A percentile compares a stretch with the other conserved stretches of the same genome.
These are phyloP conservation scores for Balamuthia mandrillaris DNA, from an alignment of 208 protist genomes.

Conservation along the genomic window DNA sequence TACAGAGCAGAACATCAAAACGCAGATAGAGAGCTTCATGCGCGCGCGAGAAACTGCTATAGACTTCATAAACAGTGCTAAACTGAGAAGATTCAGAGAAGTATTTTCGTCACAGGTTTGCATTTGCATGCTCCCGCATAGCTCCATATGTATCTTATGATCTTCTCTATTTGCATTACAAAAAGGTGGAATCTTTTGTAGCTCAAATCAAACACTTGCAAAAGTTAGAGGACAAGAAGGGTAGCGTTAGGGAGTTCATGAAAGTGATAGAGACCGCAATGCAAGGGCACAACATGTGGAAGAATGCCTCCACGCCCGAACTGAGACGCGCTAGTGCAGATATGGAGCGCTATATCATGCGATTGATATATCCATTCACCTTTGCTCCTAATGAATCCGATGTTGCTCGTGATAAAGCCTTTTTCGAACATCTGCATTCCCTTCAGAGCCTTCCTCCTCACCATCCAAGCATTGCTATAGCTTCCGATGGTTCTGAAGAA, in stretches of 20 bases:
- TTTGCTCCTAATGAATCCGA: neutral
- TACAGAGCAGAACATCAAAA: neutral
- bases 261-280: no score
- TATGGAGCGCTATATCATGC: conserved; percentile 14
- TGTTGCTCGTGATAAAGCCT: neutral
- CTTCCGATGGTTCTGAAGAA: no score
- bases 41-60: no score
- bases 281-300: neutral
- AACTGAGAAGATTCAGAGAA: no score
- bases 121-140: neutral
- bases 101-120: no score
- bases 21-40: conserved; percentile 11
- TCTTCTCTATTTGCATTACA: neutral
- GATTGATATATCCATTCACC: neutral
- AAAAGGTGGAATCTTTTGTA: neutral
- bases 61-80: no score
- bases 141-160: neutral
- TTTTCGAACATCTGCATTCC: neutral
- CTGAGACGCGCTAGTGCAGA: neutral
- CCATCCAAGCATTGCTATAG: neutral
- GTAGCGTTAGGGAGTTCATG: neutral
- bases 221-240: neutral
- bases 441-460: neutral
- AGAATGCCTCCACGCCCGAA: neutral
- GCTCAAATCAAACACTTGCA: neutral